Evolutionary conservation across 352 stramenopile genomes (phyloP), one percentile per base, ranked within the genome.

Genomic region (Phytophthora fragariae): DNA sequence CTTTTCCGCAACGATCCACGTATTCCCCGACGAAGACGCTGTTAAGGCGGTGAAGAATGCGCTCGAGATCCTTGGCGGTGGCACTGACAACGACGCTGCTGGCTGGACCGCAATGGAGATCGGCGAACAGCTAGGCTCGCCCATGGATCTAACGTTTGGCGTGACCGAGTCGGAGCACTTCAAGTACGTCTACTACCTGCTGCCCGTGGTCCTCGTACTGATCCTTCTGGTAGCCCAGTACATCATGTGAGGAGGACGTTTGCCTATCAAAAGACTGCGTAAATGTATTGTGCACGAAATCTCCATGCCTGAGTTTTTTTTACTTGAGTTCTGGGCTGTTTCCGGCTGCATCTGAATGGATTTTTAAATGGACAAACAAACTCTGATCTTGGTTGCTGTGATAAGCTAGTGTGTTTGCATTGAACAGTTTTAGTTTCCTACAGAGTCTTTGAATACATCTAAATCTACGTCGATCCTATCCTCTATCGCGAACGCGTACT

Each of bases 41-140:
- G 63, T 54, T 35, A 57, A 79, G 35, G 79, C 69, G 19, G 79
- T 84, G 44, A 80, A 89, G 55, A 84, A 82, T 52, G 85, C 86
- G 21, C 74, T 91, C 47, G 84, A 93, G 68, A 84, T 93, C 39
- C 75, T 92, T 29, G 83, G 83, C 29, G 47, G 52, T 29, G 47
- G 58, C n/a, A n/a, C 15, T 1, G 62, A 57, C 5, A 73, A 64
- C 14, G 70, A 68, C 49, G 57, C 19, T 8, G 56, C 39, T 62
- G 24, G 27, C 2, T 84, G 74, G 74, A 29, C 50, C 6, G 68
- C 68, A 1, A 74, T 82, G 56, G 77, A 84, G 41, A 75, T 71
- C 56, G 64, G 70, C 21, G 50, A 44, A 15, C 31, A 75, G 57
- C 29, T 68, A 21, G 21, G 61, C n/a, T 57, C 57, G 44, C 49